These are phyloP conservation scores for slime mould (Dictyostelium discoideum) DNA, from an alignment of 78 protist genomes.

Conservation along the genomic window dicty_2.7 NC_007088.5:1987001-1987500, in stretches of 20 bases:
- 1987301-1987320: constrained; percentile 8
- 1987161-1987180: constrained; percentile 53
- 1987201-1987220: neutral
- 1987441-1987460: constrained; percentile 48
- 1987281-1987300: constrained; percentile 21
- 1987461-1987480: constrained; percentile 55
- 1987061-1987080: constrained; percentile 45
- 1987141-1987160: neutral
- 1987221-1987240: constrained; percentile 31
- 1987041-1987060: neutral
- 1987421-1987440: constrained; percentile 67
- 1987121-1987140: neutral
- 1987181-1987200: constrained; percentile 77
- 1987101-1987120: constrained; percentile 76
- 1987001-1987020: constrained; percentile 52
- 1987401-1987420: neutral
- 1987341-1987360: constrained; percentile 85
- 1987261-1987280: constrained; percentile 34
- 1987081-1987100: constrained; percentile 32
- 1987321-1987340: constrained; percentile 44
- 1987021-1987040: constrained; percentile 18
- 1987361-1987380: constrained; percentile 66
- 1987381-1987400: constrained; percentile 49
- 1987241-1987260: constrained; percentile 68
- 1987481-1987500: constrained; percentile 43